Evolutionary conservation across 306 rosid genomes (phyloP).

Genomic region (Astragalus membranaceus): DNA sequence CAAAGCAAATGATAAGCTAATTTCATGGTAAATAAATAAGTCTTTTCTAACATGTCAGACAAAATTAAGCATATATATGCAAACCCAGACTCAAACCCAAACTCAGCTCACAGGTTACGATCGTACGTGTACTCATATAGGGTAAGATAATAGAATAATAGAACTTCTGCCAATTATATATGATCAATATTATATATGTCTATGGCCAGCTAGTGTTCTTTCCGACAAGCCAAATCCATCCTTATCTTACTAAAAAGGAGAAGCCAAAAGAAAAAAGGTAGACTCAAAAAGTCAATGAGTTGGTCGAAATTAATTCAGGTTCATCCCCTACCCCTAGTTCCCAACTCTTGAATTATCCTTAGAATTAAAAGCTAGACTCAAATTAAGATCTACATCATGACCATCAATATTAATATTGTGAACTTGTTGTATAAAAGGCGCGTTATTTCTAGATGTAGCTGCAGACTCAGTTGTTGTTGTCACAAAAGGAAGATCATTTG

Average conservation of each 20-base stretch:
- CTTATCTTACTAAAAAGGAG: neutral
- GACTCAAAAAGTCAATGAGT: neutral
- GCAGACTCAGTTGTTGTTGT: neutral
- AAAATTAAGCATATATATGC: too few species aligned
- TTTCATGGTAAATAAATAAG: too few species aligned
- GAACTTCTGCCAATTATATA: neutral
- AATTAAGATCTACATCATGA: conserved; percentile 23
- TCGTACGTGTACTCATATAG: too few species aligned
- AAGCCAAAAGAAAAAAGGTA: neutral
- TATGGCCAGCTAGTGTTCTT: neutral
- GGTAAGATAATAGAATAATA: neutral
- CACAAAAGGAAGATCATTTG: neutral
- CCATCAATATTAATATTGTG: neutral
- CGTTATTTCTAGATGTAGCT: neutral
- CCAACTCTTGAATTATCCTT: neutral
- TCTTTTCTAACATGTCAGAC: too few species aligned
- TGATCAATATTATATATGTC: neutral
- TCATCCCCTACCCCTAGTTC: neutral
- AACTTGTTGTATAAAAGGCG: neutral
- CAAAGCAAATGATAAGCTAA: too few species aligned
- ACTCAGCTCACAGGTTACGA: too few species aligned
- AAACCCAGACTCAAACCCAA: too few species aligned
- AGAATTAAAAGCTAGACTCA: conserved; percentile 7
- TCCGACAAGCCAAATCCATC: neutral
- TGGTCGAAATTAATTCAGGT: neutral